Conservation (phyloP, 768 basidiomycete species). For the Lactifluus subvellereus region DNA sequence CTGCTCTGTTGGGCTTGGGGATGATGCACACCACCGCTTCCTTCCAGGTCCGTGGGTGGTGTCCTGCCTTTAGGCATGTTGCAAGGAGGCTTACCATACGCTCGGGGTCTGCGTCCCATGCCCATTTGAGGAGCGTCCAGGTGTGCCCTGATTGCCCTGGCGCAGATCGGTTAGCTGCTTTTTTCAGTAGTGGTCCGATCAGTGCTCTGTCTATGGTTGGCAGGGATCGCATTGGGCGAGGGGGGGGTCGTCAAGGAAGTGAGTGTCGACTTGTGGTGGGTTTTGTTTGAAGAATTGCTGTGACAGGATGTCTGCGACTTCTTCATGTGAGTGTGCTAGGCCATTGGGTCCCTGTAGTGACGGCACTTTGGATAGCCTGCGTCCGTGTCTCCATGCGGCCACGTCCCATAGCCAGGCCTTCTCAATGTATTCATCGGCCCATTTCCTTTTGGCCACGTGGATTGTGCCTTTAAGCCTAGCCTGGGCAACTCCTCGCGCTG, state of each 20-base stretch:
- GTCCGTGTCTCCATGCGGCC: neutral
- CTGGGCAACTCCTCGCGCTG: neutral
- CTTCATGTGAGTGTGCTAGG: neutral
- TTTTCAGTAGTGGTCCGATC: neutral
- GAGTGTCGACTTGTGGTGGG: neutral
- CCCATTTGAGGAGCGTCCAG: neutral
- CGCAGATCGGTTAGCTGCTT: neutral
- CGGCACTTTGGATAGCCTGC: neutral
- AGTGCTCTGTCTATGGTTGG: neutral
- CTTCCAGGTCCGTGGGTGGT: neutral
- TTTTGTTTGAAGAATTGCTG: neutral
- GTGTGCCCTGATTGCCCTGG: neutral
- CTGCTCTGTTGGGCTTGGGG: too few relatives aligned
- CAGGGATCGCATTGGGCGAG: rapidly evolving
- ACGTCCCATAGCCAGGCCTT: too few relatives aligned
- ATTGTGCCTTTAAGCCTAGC: neutral
- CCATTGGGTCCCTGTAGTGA: neutral
- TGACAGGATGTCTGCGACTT: neutral
- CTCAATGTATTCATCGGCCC: too few relatives aligned
- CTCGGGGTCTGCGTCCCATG: neutral
- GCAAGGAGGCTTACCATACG: neutral
- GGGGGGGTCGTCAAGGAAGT: neutral
- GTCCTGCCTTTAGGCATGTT: neutral
- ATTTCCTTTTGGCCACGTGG: too few relatives aligned
- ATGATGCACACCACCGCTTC: neutral